A percentile compares a stretch with the other conserved stretches of the same genome.
phyloP scores from a whole-genome alignment of 805 yeast species.

The Schwanniomyces yamadae region DNA sequence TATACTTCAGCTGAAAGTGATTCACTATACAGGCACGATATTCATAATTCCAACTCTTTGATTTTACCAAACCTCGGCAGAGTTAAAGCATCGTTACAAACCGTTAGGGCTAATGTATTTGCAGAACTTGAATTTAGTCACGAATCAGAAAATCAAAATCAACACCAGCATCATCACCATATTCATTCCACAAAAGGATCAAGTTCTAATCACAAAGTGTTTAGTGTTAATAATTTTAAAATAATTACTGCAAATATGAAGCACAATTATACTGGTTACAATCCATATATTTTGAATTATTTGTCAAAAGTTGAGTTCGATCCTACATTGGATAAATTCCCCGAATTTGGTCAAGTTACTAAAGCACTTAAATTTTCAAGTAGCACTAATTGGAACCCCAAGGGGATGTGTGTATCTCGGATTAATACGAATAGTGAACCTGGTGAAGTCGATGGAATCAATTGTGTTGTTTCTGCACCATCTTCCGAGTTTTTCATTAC shows the following conservation, averaged over 20 bases:
- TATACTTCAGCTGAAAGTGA: neutral
- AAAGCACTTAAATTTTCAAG: conserved; percentile 6
- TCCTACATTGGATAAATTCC: conserved; percentile 57
- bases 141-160: conserved; percentile 13
- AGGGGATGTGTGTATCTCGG: conserved; percentile 59
- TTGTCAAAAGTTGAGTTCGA: conserved; percentile 53
- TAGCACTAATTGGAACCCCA: conserved; percentile 23
- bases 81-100: conserved; percentile 38
- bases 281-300: conserved; percentile 59
- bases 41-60: conserved; percentile 20
- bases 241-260: conserved; percentile 35
- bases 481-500: conserved; percentile 68
- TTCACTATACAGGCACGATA: conserved; percentile 3
- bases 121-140: conserved; percentile 43
- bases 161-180: conserved; percentile 12
- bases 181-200: conserved; percentile 10
- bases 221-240: conserved; percentile 30
- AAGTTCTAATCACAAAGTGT: conserved; percentile 35
- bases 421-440: conserved; percentile 60
- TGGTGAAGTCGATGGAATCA: conserved; percentile 40
- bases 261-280: conserved; percentile 67
- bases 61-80: conserved; percentile 30
- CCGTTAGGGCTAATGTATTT: conserved; percentile 41
- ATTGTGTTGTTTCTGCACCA: conserved; percentile 56
- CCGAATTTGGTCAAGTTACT: conserved; percentile 59